phyloP scores from a whole-genome alignment of 306 rosid genomes.

The Lathyrus tuberosus region DNA sequence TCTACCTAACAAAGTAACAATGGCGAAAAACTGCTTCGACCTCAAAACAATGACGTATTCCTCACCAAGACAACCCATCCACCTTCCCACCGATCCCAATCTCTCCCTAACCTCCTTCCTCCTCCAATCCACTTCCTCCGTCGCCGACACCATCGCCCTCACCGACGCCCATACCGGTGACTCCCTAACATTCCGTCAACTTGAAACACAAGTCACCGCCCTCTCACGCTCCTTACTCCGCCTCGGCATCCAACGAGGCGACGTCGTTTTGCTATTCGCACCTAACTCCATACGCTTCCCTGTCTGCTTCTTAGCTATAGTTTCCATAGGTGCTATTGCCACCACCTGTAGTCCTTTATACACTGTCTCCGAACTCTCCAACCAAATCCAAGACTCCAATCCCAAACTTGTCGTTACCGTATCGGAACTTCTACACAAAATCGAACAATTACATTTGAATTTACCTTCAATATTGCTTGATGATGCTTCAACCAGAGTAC shows the following conservation, averaged over 20 bases:
- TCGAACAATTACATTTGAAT: slow-evolving; percentile 20
- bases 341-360: slow-evolving; percentile 37
- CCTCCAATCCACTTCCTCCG: slow-evolving; percentile 44
- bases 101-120: slow-evolving; percentile 59
- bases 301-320: slow-evolving; percentile 30
- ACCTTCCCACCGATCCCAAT: slow-evolving; percentile 44
- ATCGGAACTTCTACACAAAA: slow-evolving; percentile 37
- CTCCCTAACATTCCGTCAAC: slow-evolving; percentile 46
- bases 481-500: not conserved
- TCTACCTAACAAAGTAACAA: not conserved
- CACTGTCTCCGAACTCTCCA: slow-evolving; percentile 40
- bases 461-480: slow-evolving; percentile 37
- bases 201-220: slow-evolving; percentile 39
- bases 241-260: slow-evolving; percentile 34
- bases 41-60: slow-evolving; percentile 40
- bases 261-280: slow-evolving; percentile 44
- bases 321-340: slow-evolving; percentile 38
- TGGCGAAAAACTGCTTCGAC: slow-evolving; percentile 45
- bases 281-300: slow-evolving; percentile 36
- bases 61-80: slow-evolving; percentile 48
- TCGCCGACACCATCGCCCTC: slow-evolving; percentile 40
- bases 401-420: slow-evolving; percentile 45
- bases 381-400: slow-evolving; percentile 46
- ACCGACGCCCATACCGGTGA: slow-evolving; percentile 42
- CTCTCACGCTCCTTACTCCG: slow-evolving; percentile 33